Evolutionary conservation across 768 basidiomycete genomes (phyloP), one percentile per base, ranked within the genome.

Genomic region (Boletus pseudopeckii): DNA sequence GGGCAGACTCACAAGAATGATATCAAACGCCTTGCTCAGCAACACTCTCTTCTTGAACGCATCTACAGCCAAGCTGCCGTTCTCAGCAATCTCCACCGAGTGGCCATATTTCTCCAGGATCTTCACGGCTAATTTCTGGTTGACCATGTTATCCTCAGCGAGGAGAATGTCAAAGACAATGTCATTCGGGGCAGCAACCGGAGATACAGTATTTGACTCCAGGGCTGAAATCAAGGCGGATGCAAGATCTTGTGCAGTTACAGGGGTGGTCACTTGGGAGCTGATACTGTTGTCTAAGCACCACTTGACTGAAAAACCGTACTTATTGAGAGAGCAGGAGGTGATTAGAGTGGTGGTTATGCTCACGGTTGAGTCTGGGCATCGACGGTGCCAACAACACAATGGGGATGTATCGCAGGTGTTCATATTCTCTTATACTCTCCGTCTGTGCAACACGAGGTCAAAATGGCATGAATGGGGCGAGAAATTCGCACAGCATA

Each of bases 71-170:
- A 97, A 75, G 58, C 87, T 88, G 8, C 96, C 96, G 66, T 99
- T 98, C 77, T 98, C 96, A 17, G 95, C 97, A 53, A 98, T 93
- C 76, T 97, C 92, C 24, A 97, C 93, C 9, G 84, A 81, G 66
- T 98, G 97, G 0, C 97, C 95, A 51, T 94, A 94, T 66, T 91
- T 93, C 73, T 98, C 96, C 14, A 99, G 75, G 55, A 98, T 91
- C 77, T 96, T 97, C 56, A 97, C 88, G 0, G 97, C 97, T 9
- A 98, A 75, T 70, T 96, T 96, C 77, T 95, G 92, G 70, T 95
- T 94, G 50, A 96, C 93, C 61, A 93, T 74, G 64, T 98, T 98
- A 70, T 98, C 97, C 69, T 99, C 97, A 0, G 97, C 97, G 15
- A 99, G 82, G 28, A 99, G 80, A 60, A 99, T 96, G 68, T 92